Base-by-base conservation (phyloP, 805 yeast species). In the Lipomyces spencermartinsiae region DNA sequence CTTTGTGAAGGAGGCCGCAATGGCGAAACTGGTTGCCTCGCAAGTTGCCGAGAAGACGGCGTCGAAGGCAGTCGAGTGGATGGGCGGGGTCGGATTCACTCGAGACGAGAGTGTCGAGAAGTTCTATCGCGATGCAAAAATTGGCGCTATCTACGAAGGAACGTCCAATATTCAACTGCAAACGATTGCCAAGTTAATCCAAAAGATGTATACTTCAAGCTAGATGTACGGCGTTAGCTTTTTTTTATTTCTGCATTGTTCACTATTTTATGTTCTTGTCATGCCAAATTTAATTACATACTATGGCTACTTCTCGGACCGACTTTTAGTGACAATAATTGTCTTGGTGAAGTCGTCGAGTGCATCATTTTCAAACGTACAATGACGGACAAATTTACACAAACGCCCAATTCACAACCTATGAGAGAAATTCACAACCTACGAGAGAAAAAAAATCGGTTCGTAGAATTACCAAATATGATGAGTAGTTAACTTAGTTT, bases 41-140 rank as follows among this genome's bases (percentile, higher is more conserved):
- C 80, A 78, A 65, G 77, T 79, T 29, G 84, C 84, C 8, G 82
- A 80, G 60, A 74, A 74, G 62, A 76, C 81, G 1, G 75, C 83
- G 29, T 78, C 81, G 9, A 73, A 76, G 64, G 83, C 84, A 16
- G 81, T 81, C 33, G 84, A 81, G 68, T 82, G 84, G 81, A 80
- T 82, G 83, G 84, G 84, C 33, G 84, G 84, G 25, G 83, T 82
- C 25, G 84, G 84, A 19, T 81, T 81, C 74, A 81, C 83, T 31
- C 75, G 84, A 62, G 84, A 82, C 37, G 82, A 80, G 66, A 66
- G 72, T 5, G 75, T 79, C 34, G 84, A 81, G 74, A 81, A 82
- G 78, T 82, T 78, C 74, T 81, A 75, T 73, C 76, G 84, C 37
- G 84, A 81, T 68, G 74, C 84, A 31, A 81, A 81, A 79, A 81